Evolutionary conservation across 768 basidiomycete genomes (phyloP), one percentile per base, ranked within the genome.

Genomic region (Omphalotus guepiniiformis): DNA sequence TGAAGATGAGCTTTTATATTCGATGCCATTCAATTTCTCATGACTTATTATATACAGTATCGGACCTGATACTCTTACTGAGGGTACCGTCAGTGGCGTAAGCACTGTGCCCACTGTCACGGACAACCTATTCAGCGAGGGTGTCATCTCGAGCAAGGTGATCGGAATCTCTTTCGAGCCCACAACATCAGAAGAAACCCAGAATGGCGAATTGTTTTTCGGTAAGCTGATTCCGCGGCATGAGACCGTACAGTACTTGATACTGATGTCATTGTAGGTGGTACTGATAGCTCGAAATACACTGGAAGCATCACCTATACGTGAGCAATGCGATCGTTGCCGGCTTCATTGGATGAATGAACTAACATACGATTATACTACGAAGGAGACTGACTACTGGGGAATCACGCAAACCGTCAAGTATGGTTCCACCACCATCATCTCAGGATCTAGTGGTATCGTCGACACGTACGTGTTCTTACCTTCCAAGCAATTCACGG

Each of bases 181-280:
- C 26, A 68, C 70, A 3, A 78, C 66, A 25, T 47, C 53, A 12
- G 21, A 48, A 0, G 48, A 57, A 8, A 43, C 49, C 11, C 28
- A 64, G n/a, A 80, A 79, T 47, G 82, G 81, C 44, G 78, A 79
- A 54, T 55, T 82, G 28, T 73, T 72, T 19, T 81, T 78, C 66
- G 79, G 78, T 46, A 35, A 25, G 44, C 29, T 22, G 13, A 16
- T 27, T 18, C 2, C n/a, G n/a, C n/a, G n/a, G n/a, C n/a, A n/a
- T n/a, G n/a, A n/a, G n/a, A n/a, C n/a, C n/a, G n/a, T n/a, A n/a
- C n/a, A n/a, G n/a, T n/a, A n/a, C n/a, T n/a, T n/a, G n/a, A n/a
- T n/a, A n/a, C n/a, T n/a, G n/a, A n/a, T n/a, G n/a, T 44, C 11
- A 18, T 66, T n/a, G n/a, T 64, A 46, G 69, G 69, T 39, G 68